phyloP scores from a whole-genome alignment of 2,329 filamentous ascomycete genomes.

The Mariannaea elegans region DNA sequence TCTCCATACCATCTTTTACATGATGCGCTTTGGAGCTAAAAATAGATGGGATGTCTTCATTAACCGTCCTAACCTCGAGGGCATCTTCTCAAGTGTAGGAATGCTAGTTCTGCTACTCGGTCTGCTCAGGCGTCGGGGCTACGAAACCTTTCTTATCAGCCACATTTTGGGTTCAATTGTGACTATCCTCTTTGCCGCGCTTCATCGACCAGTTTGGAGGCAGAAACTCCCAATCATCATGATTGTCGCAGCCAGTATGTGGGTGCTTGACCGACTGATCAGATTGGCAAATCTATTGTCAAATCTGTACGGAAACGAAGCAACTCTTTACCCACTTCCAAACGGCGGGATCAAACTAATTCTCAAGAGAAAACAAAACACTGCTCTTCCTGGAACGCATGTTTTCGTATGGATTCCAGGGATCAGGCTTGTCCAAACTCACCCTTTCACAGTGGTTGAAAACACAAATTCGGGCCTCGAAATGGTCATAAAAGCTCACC shows the following conservation, averaged over 20 bases:
- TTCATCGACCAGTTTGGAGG: constrained; percentile 55
- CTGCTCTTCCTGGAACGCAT: constrained; percentile 46
- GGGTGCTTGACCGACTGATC: constrained; percentile 55
- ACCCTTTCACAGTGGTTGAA: constrained; percentile 64
- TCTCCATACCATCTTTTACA: constrained; percentile 49
- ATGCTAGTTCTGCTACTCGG: constrained; percentile 50
- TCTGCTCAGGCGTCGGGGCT: constrained; percentile 48
- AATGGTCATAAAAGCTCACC: constrained; percentile 59
- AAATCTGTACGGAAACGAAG: constrained; percentile 31
- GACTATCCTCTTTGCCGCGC: constrained; percentile 50
- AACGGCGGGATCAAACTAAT: constrained; percentile 55
- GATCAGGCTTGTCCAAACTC: constrained; percentile 60
- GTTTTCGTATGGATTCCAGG: constrained; percentile 65
- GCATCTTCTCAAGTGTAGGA: constrained; percentile 42
- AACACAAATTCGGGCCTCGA: constrained; percentile 52
- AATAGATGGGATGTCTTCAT: constrained; percentile 15
- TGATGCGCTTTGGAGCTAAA: constrained; percentile 40
- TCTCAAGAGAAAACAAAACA: constrained; percentile 51
- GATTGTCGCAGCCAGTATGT: constrained; percentile 50
- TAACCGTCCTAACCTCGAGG: constrained; percentile 18
- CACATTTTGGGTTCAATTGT: constrained; percentile 54
- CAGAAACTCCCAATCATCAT: constrained; percentile 50
- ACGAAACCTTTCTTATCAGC: constrained; percentile 57
- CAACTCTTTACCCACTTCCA: constrained; percentile 53
- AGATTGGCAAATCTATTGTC: constrained; percentile 32